phyloP scores from a whole-genome alignment of 768 basidiomycete species.

The Termitomyces sp. region DNA sequence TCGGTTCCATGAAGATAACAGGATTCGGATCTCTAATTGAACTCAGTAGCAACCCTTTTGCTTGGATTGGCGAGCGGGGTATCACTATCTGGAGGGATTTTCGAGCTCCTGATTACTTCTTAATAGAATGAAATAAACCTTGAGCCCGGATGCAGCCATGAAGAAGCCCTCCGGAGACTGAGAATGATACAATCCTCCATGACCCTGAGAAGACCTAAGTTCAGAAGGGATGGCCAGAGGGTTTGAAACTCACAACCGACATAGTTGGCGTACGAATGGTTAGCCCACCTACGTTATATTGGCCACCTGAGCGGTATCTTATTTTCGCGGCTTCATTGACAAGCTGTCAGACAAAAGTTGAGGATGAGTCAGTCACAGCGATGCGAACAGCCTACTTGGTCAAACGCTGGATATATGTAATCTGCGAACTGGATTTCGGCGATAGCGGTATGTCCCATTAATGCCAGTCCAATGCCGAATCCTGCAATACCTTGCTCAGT shows the following conservation, averaged over 20 bases:
- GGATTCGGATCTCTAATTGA: conserved; percentile 93
- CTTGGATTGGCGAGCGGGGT: conserved; percentile 91
- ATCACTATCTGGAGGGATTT: conserved; percentile 63
- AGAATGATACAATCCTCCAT: conserved; percentile 92
- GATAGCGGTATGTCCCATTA: conserved; percentile 93
- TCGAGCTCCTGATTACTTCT: background rate
- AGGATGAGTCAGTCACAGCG: background rate
- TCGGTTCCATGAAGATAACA: conserved; percentile 93
- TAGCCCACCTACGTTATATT: conserved; percentile 76
- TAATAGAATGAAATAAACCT: conserved; percentile 43
- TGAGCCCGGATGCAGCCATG: conserved; percentile 85
- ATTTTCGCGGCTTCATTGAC: conserved; percentile 96
- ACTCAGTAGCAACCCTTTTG: conserved; percentile 85
- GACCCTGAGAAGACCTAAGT: conserved; percentile 39
- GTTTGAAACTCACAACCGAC: conserved; percentile 62
- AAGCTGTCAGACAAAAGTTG: conserved; percentile 43
- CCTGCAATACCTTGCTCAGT: conserved; percentile 94
- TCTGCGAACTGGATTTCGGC: conserved; percentile 92
- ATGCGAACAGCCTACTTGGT: conserved; percentile 55
- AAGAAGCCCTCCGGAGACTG: conserved; percentile 96
- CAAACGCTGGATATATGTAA: conserved; percentile 93
- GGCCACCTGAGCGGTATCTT: conserved; percentile 84
- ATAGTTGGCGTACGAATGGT: conserved; percentile 87
- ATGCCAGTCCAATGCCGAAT: conserved; percentile 87
- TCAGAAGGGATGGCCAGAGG: background rate